Evolutionary conservation across 768 basidiomycete genomes (phyloP), one percentile per base, ranked within the genome.

Genomic region (Termitomyces sp.): DNA sequence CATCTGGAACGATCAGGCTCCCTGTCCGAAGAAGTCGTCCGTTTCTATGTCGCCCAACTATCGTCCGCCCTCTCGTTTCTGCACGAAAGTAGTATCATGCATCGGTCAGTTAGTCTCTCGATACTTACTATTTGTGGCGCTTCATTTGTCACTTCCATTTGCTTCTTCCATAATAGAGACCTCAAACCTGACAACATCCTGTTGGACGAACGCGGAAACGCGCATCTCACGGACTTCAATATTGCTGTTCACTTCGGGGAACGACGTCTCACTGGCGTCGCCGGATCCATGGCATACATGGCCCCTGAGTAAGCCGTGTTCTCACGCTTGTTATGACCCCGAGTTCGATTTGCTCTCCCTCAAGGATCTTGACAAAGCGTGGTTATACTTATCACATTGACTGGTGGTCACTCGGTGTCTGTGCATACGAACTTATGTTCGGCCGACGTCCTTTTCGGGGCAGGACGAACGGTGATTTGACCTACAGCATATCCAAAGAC

Each of bases 221-320:
- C 95, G 7, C 96, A 99, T 71, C 78, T 99, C 61, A 98, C 90
- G 0, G 96, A 99, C 70, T 97, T 99, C 74, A 99, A 99, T 70
- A 99, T 99, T 58, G 96, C 96, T 16, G 94, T 98, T 7, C 96
- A 99, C 71, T 98, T 91, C 68, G 85, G 88, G 5, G 94, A 97
- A 57, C 82, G 91, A 56, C 83, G 88, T 58, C 74, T 94, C 35
- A 94, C 90, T 13, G 94, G 94, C 24, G 90, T 99, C 0, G 96
- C 96, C 24, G 96, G 96, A 9, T 96, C 93, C 53, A 96, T 98
- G 95, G 96, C 96, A 3, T 99, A 99, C 70, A 99, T 99, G 96
- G 95, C 89, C 43, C 88, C 88, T 2, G 87, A 90, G 84, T 87
- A 67, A 55, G 80, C 16, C 45, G 40, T 43, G 12, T 46, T 51